These are phyloP conservation scores for Astrocystis sublimbata DNA, from an alignment of 495 filamentous ascomycete species.

Conservation along the genomic window DNA sequence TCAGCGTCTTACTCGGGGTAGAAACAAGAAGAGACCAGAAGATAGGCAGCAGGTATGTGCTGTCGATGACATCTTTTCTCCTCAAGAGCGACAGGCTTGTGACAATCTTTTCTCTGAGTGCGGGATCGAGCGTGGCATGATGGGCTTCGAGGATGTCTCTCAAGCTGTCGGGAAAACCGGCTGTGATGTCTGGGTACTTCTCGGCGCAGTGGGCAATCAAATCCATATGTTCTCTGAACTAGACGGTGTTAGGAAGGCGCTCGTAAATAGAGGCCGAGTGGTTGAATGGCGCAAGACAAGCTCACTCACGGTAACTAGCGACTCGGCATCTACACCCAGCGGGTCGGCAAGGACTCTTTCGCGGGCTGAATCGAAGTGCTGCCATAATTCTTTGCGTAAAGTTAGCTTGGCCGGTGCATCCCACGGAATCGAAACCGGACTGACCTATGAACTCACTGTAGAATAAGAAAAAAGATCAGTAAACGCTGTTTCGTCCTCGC, in stretches of 20 bases:
- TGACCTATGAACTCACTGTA: constrained; percentile 18
- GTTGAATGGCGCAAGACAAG: background rate
- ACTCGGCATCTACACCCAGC: constrained; percentile 65
- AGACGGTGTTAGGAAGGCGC: constrained; percentile 25
- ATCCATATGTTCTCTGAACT: constrained; percentile 82
- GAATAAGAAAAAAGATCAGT: background rate
- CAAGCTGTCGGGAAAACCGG: constrained; percentile 76
- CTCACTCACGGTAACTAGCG: constrained; percentile 48
- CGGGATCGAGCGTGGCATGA: constrained; percentile 74
- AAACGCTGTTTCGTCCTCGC: background rate
- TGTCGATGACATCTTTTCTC: constrained; percentile 90
- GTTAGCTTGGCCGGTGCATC: constrained; percentile 18
- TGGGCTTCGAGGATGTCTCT: constrained; percentile 76
- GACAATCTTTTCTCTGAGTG: constrained; percentile 91
- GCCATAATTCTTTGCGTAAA: constrained; percentile 58
- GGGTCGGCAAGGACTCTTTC: constrained; percentile 89
- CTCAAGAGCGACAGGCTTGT: constrained; percentile 83
- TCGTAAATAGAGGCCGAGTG: too few relatives aligned
- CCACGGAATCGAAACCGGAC: constrained; percentile 15
- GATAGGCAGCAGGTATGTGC: constrained; percentile 75
- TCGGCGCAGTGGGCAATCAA: constrained; percentile 91
- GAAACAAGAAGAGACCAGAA: constrained; percentile 88
- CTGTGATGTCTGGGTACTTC: constrained; percentile 81
- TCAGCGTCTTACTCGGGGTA: constrained; percentile 83
- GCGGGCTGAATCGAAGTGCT: constrained; percentile 85